Evolutionary conservation across 1,284 basidiomycete genomes (phyloP).

Genomic region (Ganoderma sinense): DNA sequence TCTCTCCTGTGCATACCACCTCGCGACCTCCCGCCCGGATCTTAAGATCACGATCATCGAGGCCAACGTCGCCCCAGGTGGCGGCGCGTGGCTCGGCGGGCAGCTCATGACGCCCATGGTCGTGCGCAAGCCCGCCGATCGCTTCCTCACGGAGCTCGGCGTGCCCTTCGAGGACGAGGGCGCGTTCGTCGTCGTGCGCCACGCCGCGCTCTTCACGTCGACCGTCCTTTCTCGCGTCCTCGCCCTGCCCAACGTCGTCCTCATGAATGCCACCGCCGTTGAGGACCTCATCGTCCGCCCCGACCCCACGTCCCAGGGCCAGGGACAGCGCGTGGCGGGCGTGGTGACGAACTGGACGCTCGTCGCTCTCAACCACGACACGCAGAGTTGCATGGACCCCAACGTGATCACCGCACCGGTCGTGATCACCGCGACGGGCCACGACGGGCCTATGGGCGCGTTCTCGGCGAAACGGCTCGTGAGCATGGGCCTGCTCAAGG

Average conservation of each 20-base stretch:
- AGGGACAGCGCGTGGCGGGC: slow-evolving; percentile 74
- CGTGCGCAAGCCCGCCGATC: slow-evolving; percentile 83
- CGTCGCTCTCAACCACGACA: slow-evolving; percentile 83
- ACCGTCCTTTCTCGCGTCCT: slow-evolving; percentile 82
- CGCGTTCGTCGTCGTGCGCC: slow-evolving; percentile 81
- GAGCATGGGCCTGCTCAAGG: slow-evolving; percentile 77
- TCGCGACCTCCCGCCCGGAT: slow-evolving; percentile 75
- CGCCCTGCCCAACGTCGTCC: slow-evolving; percentile 75
- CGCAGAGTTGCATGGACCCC: slow-evolving; percentile 88
- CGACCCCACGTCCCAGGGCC: slow-evolving; percentile 54
- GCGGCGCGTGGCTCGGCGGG: slow-evolving; percentile 83
- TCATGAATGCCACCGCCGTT: slow-evolving; percentile 82
- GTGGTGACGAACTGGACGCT: slow-evolving; percentile 90
- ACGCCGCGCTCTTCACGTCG: slow-evolving; percentile 84
- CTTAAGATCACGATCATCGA: slow-evolving; percentile 85
- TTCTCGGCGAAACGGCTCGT: slow-evolving; percentile 87
- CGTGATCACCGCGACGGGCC: slow-evolving; percentile 72
- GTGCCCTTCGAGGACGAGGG: slow-evolving; percentile 88
- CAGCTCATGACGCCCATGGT: slow-evolving; percentile 91
- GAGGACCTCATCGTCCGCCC: slow-evolving; percentile 79
- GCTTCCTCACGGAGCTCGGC: slow-evolving; percentile 76
- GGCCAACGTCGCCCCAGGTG: slow-evolving; percentile 84
- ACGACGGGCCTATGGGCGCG: slow-evolving; percentile 88
- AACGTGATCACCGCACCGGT: slow-evolving; percentile 85
- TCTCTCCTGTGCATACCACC: slow-evolving; percentile 80